phyloP scores from a whole-genome alignment of 1,284 basidiomycete genomes.

The Rhodotorula sp. region DNA sequence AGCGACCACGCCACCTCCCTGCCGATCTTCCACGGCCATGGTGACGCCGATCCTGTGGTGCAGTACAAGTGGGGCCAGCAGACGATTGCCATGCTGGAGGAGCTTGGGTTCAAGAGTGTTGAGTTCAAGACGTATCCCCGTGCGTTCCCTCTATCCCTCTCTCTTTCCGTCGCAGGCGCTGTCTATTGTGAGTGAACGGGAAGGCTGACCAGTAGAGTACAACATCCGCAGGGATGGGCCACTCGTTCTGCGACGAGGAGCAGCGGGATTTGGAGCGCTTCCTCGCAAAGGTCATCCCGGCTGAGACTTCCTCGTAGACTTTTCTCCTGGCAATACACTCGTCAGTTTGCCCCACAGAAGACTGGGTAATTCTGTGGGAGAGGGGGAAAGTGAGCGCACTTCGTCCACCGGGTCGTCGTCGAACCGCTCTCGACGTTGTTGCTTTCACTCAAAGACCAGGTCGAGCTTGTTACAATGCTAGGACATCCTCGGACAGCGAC shows the following conservation, averaged over 20 bases:
- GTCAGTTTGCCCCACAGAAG: neutral
- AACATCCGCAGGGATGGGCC: slow-evolving; percentile 27
- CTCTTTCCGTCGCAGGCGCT: too few relatives aligned
- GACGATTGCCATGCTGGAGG: slow-evolving; percentile 34
- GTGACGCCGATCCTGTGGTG: slow-evolving; percentile 72
- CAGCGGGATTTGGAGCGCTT: slow-evolving; percentile 28
- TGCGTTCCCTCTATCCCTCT: neutral
- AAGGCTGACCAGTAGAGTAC: too few relatives aligned
- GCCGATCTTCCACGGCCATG: slow-evolving; percentile 85
- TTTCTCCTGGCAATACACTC: neutral
- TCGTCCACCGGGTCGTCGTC: too few relatives aligned
- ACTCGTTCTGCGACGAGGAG: slow-evolving; percentile 28
- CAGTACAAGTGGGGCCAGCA: slow-evolving; percentile 43
- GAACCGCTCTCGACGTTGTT: neutral
- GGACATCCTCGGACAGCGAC: neutral
- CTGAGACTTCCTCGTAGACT: slow-evolving; percentile 64
- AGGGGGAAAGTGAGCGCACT: too few relatives aligned
- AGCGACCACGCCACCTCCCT: slow-evolving; percentile 53
- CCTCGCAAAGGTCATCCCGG: slow-evolving; percentile 19
- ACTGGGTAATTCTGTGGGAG: too few relatives aligned
- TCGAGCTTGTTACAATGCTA: neutral
- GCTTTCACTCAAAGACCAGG: neutral
- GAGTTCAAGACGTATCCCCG: slow-evolving; percentile 38
- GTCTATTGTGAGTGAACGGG: neutral
- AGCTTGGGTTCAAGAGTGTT: slow-evolving; percentile 38